A percentile compares a stretch with the other conserved stretches of the same genome.
Evolutionary conservation across 805 yeast species (phyloP).

Genomic region (Candida ovalis): DNA sequence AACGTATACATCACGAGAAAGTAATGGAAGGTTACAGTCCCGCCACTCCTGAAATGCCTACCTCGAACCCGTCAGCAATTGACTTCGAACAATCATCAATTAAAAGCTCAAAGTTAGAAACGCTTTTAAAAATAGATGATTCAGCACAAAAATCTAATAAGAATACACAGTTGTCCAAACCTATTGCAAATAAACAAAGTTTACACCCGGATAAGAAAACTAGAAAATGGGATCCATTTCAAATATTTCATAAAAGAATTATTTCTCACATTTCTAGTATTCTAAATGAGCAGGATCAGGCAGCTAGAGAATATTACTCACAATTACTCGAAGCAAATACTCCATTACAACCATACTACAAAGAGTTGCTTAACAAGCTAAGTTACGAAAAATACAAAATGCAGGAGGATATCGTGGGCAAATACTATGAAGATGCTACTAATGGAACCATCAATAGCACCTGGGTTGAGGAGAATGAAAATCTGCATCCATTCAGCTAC

Average conservation of each 20-base stretch:
- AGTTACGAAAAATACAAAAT: constrained; percentile 1
- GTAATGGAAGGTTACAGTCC: too few species aligned
- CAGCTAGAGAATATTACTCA: not conserved
- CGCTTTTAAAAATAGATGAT: too few species aligned
- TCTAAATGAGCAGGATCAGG: not conserved
- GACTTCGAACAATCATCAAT: not conserved
- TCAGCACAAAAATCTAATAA: too few species aligned
- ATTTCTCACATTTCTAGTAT: not conserved
- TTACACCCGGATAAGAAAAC: not conserved
- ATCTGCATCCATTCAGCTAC: not conserved
- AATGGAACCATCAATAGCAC: not conserved
- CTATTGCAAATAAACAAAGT: not conserved
- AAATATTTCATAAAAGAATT: not conserved
- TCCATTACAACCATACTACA: constrained; percentile 3
- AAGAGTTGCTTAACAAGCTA: not conserved
- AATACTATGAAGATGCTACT: not conserved
- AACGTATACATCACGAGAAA: too few species aligned
- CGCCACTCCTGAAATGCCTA: not conserved
- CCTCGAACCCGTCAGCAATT: not conserved
- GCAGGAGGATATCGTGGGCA: not conserved
- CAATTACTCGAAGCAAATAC: not conserved
- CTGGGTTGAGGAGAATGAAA: constrained; percentile 1
- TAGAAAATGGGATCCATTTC: not conserved
- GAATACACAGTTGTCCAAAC: too few species aligned
- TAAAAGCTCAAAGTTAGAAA: not conserved